These are phyloP conservation scores for Xeromyces bisporus DNA, from an alignment of 495 filamentous ascomycete species.

Conservation along the genomic window DNA sequence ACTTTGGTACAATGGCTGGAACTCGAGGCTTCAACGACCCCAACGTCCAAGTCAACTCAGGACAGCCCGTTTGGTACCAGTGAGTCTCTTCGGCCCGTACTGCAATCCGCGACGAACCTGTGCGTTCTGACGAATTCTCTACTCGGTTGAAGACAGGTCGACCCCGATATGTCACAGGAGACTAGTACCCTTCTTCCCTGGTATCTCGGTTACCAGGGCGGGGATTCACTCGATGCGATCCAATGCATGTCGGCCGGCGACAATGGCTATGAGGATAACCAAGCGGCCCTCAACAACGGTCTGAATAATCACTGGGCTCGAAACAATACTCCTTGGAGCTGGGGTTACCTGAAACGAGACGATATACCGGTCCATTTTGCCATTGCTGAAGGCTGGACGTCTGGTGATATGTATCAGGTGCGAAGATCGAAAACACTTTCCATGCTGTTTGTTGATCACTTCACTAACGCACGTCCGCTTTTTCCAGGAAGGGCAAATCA, in stretches of 20 bases:
- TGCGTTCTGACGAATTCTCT: constrained; percentile 1
- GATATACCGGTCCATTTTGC: constrained; percentile 38
- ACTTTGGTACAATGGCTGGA: constrained; percentile 40
- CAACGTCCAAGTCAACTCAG: constrained; percentile 35
- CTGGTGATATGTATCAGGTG: constrained; percentile 40
- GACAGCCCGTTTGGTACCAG: constrained; percentile 32
- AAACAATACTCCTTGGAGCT: constrained; percentile 37
- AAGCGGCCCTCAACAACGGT: constrained; percentile 30
- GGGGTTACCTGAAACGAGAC: constrained; percentile 30
- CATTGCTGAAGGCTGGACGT: constrained; percentile 36
- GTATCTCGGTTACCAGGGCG: constrained; percentile 35
- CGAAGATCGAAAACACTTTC: not conserved
- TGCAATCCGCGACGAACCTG: not conserved
- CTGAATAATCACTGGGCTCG: constrained; percentile 36
- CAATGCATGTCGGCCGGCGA: constrained; percentile 37
- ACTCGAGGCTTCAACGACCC: constrained; percentile 40
- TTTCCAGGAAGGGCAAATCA: constrained; percentile 31
- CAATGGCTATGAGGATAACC: constrained; percentile 35
- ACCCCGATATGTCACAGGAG: constrained; percentile 10
- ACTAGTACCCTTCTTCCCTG: constrained; percentile 31
- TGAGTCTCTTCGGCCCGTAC: too few species aligned
- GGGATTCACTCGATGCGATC: constrained; percentile 28
- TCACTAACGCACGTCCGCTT: too few species aligned
- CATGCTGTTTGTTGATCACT: too few species aligned
- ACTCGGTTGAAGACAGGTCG: constrained; percentile 6